phyloP scores from a whole-genome alignment of 306 rosid species.

The Cucurbita ficifolia region DNA sequence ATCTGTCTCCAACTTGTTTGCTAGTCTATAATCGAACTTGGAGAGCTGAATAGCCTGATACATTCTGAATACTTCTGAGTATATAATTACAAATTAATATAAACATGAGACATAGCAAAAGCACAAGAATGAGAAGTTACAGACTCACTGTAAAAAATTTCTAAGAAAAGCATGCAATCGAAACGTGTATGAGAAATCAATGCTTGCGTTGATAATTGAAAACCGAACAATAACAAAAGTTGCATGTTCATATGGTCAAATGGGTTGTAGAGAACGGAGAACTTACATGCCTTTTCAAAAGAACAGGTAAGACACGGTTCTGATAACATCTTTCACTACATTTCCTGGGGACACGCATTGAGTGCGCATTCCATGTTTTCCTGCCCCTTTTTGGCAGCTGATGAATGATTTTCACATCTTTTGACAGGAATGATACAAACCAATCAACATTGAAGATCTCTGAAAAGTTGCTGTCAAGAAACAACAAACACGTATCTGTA shows the following conservation, averaged over 20 bases:
- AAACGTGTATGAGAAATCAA: neutral
- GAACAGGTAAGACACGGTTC: constrained; percentile 74
- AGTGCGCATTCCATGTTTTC: constrained; percentile 39
- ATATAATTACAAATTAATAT: constrained; percentile 13
- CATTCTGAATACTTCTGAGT: constrained; percentile 21
- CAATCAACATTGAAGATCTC: constrained; percentile 82
- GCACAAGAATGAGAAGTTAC: neutral
- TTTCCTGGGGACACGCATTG: constrained; percentile 94
- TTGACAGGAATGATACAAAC: constrained; percentile 61
- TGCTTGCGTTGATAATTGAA: neutral
- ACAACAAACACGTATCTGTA: constrained; percentile 6
- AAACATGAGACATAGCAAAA: neutral
- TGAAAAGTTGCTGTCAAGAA: constrained; percentile 81
- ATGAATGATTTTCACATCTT: constrained; percentile 78
- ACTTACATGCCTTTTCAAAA: constrained; percentile 85
- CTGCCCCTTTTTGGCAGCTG: constrained; percentile 68
- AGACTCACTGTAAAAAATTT: neutral
- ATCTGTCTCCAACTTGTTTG: constrained; percentile 79
- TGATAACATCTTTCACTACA: constrained; percentile 86
- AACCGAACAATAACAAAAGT: neutral
- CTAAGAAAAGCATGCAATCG: neutral
- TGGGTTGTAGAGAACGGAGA: constrained; percentile 21
- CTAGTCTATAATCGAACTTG: constrained; percentile 93
- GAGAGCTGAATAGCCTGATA: constrained; percentile 88
- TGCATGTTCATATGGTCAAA: neutral